Conservation (phyloP, 2,329 filamentous ascomycete genomes). For the Sphaerulina vaccinii region DNA sequence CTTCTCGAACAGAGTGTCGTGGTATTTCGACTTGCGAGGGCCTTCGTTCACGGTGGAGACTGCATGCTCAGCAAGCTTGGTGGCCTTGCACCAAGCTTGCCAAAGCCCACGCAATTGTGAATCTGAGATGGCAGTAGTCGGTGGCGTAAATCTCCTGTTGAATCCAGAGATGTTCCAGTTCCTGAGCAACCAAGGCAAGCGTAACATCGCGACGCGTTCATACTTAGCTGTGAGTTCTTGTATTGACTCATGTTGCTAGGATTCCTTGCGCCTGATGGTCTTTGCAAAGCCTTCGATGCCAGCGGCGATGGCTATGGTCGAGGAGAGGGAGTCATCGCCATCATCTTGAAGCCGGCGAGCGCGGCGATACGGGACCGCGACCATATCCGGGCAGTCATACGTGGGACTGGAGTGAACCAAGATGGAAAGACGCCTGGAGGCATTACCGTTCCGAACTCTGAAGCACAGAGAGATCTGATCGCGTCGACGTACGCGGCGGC, state of each 20-base stretch:
- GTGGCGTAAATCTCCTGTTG: neutral
- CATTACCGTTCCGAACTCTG: constrained; percentile 19
- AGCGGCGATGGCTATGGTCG: constrained; percentile 42
- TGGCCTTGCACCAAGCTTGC: neutral
- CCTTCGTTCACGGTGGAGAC: constrained; percentile 19
- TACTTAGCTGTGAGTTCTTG: no score
- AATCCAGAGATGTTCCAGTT: neutral
- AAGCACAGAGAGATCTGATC: constrained; percentile 1
- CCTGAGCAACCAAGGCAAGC: neutral
- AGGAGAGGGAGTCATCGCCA: constrained; percentile 1
- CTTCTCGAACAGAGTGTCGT: constrained; percentile 23
- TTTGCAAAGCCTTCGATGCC: constrained; percentile 37
- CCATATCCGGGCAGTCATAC: constrained; percentile 36
- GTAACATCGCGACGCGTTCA: no score
- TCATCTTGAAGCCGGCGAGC: constrained; percentile 4
- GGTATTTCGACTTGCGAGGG: constrained; percentile 19
- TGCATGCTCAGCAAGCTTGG: constrained; percentile 3
- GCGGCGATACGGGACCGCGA: constrained; percentile 13
- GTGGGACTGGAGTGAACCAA: constrained; percentile 36
- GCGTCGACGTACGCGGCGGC: neutral
- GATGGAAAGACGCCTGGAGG: constrained; percentile 35
- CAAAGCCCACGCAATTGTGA: neutral
- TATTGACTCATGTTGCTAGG: no score
- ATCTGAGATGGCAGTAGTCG: neutral
- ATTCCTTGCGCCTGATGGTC: neutral